Conservation (phyloP, 2,329 filamentous ascomycete species). For the Zymoseptoria crescenta region DNA sequence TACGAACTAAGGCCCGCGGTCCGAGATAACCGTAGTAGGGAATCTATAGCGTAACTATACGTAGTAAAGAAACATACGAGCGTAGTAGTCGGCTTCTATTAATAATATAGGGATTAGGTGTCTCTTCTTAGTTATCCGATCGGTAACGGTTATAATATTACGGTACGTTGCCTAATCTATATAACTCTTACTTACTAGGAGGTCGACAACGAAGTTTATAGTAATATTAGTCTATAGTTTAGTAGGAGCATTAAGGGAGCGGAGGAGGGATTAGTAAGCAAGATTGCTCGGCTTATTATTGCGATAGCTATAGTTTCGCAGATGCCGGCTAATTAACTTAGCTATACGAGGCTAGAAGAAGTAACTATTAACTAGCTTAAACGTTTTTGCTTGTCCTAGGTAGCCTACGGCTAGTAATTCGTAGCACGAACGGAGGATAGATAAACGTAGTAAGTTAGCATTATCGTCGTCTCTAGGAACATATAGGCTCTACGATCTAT, state of each 20-base stretch:
- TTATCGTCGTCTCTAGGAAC: too few species aligned
- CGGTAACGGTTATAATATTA: not conserved
- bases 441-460: too few species aligned
- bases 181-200: not conserved
- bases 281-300: too few species aligned
- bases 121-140: not conserved
- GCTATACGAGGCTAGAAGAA: too few species aligned
- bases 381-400: too few species aligned
- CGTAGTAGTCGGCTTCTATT: not conserved
- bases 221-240: not conserved
- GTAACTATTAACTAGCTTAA: too few species aligned
- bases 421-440: too few species aligned
- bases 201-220: not conserved
- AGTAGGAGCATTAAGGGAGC: not conserved
- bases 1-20: not conserved
- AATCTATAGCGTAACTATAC: not conserved
- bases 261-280: not conserved
- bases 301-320: not conserved
- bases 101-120: not conserved
- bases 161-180: too few species aligned
- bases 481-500: too few species aligned
- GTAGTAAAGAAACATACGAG: not conserved
- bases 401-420: too few species aligned
- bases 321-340: not conserved
- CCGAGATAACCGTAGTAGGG: not conserved